A percentile compares a stretch with the other conserved stretches of the same genome.
Conservation (phyloP, 2,329 filamentous ascomycete species). For the Penicillium sp. region DNA sequence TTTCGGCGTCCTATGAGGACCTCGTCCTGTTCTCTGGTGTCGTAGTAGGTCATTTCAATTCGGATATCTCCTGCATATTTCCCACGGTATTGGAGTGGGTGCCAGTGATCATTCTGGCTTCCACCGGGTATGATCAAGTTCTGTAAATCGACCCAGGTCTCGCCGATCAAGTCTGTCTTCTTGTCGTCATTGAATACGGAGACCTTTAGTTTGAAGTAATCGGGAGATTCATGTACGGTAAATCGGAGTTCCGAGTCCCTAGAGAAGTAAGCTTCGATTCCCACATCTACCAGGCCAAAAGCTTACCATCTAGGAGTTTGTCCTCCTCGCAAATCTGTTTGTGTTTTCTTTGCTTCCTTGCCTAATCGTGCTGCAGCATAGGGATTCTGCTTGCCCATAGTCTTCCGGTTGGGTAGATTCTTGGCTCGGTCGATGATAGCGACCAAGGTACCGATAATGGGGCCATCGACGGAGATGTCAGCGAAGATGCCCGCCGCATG, state of each 20-base stretch:
- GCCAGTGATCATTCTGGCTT: constrained; percentile 93
- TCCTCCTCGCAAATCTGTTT: constrained; percentile 87
- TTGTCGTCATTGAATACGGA: constrained; percentile 99
- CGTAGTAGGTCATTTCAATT: constrained; percentile 95
- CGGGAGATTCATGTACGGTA: constrained; percentile 89
- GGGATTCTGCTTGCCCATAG: constrained; percentile 97
- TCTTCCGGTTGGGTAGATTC: constrained; percentile 94
- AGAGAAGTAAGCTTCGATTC: neutral
- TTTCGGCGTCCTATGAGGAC: constrained; percentile 55
- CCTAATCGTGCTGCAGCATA: constrained; percentile 92
- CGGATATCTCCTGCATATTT: constrained; percentile 96
- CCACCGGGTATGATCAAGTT: constrained; percentile 79
- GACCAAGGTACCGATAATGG: constrained; percentile 88
- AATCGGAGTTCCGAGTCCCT: constrained; percentile 99
- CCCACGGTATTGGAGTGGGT: constrained; percentile 78
- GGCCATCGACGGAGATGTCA: constrained; percentile 89
- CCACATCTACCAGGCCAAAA: neutral
- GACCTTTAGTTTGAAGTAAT: constrained; percentile 93
- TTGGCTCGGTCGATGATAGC: constrained; percentile 91
- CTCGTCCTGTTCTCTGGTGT: constrained; percentile 81
- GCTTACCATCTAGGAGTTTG: constrained; percentile 90
- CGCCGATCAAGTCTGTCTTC: constrained; percentile 92
- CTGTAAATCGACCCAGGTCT: constrained; percentile 82
- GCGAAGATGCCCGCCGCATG: constrained; percentile 93
- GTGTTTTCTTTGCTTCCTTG: constrained; percentile 97